A percentile compares a stretch with the other conserved stretches of the same genome.
phyloP scores from a whole-genome alignment of 208 protist genomes.

The Blechomonas ayalai region DNA sequence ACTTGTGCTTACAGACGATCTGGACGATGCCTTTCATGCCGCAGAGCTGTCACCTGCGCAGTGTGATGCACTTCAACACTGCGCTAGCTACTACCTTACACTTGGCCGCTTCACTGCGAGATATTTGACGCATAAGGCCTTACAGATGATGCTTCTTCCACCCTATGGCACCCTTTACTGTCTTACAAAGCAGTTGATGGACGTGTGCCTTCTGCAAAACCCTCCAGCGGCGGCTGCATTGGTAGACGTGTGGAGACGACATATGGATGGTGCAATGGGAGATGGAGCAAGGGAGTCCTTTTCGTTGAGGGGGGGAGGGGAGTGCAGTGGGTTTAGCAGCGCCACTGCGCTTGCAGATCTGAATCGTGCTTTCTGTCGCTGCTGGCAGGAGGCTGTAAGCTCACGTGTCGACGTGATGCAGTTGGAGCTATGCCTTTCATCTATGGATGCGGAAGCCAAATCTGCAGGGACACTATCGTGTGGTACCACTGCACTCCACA shows the following conservation, averaged over 20 bases:
- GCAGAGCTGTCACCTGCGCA: slow-evolving; percentile 14
- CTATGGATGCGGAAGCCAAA: slow-evolving; percentile 1
- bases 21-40: background rate
- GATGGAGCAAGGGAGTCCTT: slow-evolving; percentile 11
- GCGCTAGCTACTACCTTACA: slow-evolving; percentile 50
- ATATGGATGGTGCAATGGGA: slow-evolving; percentile 13
- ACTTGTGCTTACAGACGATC: background rate
- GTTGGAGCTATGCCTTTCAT: slow-evolving; percentile 5
- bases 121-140: slow-evolving; percentile 76
- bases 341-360: slow-evolving; percentile 14
- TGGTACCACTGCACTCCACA: too few relatives aligned
- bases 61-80: slow-evolving; percentile 33
- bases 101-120: slow-evolving; percentile 35
- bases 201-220: slow-evolving; percentile 70
- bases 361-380: slow-evolving; percentile 40
- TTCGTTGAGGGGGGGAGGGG: too few relatives aligned
- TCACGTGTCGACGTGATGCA: too few relatives aligned
- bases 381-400: slow-evolving; percentile 49
- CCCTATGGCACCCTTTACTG: slow-evolving; percentile 61
- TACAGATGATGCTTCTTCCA: slow-evolving; percentile 69
- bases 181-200: slow-evolving; percentile 37
- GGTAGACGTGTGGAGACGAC: slow-evolving; percentile 34
- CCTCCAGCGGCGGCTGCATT: slow-evolving; percentile 30
- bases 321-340: slow-evolving; percentile 14
- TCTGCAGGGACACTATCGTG: too few relatives aligned